These are phyloP conservation scores for Leptodontidium sp. DNA, from an alignment of 2,329 filamentous ascomycete species.

Conservation along the genomic window DNA sequence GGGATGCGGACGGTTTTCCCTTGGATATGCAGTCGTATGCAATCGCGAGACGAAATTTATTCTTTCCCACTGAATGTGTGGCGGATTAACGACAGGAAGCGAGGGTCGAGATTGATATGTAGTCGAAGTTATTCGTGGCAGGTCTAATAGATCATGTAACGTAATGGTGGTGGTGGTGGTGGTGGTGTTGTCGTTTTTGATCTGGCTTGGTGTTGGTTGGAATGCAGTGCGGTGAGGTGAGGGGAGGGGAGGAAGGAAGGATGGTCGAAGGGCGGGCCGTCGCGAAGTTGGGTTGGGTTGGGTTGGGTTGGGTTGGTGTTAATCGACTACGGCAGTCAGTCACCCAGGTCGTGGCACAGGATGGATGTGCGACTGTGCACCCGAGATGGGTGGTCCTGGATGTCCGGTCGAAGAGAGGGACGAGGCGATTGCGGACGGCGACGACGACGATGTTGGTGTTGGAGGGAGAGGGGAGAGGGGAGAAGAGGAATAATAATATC, in stretches of 20 bases:
- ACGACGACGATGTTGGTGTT: slow-evolving; percentile 1
- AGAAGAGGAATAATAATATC: neutral
- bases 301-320: neutral
- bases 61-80: slow-evolving; percentile 3
- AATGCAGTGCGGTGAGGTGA: neutral
- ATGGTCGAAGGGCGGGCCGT: neutral
- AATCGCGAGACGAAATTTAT: slow-evolving; percentile 5
- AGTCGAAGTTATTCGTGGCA: slow-evolving; percentile 3
- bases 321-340: neutral
- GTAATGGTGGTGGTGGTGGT: neutral
- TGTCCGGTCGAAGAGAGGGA: neutral
- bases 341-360: neutral
- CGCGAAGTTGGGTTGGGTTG: neutral
- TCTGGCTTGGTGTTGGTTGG: neutral
- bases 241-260: neutral
- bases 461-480: neutral
- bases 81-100: neutral
- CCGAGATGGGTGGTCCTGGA: neutral
- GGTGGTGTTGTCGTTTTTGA: neutral
- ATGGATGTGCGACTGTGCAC: slow-evolving; percentile 9
- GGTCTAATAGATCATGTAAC: neutral
- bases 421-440: neutral
- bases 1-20: slow-evolving; percentile 30
- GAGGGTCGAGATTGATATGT: neutral
- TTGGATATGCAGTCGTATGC: neutral